Conservation (phyloP, 805 yeast genomes). For the Candida lessepsii region DNA sequence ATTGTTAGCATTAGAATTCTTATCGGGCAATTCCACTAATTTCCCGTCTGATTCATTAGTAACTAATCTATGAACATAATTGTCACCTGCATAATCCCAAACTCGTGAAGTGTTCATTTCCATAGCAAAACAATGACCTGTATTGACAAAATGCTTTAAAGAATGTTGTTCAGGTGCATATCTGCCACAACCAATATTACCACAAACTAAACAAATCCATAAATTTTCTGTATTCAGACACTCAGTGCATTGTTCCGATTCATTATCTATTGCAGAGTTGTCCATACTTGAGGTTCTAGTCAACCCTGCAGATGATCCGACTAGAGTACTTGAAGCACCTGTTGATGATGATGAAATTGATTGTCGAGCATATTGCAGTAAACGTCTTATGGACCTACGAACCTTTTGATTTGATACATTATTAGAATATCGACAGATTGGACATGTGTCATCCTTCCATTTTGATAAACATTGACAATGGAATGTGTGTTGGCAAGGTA, state of each 20-base stretch:
- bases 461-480: slow-evolving; percentile 85
- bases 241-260: slow-evolving; percentile 42
- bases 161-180: slow-evolving; percentile 82
- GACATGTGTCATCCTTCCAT: slow-evolving; percentile 90
- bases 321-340: neutral
- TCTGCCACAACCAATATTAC: slow-evolving; percentile 89
- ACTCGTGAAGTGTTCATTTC: slow-evolving; percentile 80
- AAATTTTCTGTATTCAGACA: slow-evolving; percentile 63
- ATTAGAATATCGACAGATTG: slow-evolving; percentile 81
- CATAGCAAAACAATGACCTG: slow-evolving; percentile 90
- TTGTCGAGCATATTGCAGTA: slow-evolving; percentile 23
- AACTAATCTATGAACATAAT: slow-evolving; percentile 80
- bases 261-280: slow-evolving; percentile 13
- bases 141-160: slow-evolving; percentile 69
- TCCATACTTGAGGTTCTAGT: neutral
- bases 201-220: slow-evolving; percentile 90
- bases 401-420: slow-evolving; percentile 35
- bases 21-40: slow-evolving; percentile 67
- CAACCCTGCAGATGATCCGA: neutral
- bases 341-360: neutral
- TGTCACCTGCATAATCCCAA: slow-evolving; percentile 93
- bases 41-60: slow-evolving; percentile 89
- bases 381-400: slow-evolving; percentile 31
- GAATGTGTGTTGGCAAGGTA: slow-evolving; percentile 90
- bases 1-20: slow-evolving; percentile 15